phyloP scores from a whole-genome alignment of 768 basidiomycete genomes.

The Lyophyllum decastes region DNA sequence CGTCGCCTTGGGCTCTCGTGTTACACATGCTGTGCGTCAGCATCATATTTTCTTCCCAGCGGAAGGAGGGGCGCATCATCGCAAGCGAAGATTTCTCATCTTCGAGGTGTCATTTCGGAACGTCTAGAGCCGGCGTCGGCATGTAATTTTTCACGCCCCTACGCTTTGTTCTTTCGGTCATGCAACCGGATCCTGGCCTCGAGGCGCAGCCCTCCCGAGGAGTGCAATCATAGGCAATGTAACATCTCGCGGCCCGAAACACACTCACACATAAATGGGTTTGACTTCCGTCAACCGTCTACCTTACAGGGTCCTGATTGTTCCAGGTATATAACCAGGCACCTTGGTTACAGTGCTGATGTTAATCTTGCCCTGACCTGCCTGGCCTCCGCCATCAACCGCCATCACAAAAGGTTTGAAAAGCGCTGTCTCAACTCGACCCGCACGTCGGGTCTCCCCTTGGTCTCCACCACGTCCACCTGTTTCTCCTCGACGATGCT shows the following conservation, averaged over 20 bases:
- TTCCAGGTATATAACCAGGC: constrained; percentile 10
- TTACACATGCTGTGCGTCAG: not conserved
- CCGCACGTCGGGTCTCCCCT: constrained; percentile 4
- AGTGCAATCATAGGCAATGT: not conserved
- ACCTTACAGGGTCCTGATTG: constrained; percentile 1
- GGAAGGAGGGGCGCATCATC: not conserved
- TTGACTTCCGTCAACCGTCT: not conserved
- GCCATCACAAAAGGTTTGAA: constrained; percentile 10
- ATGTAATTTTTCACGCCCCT: not conserved
- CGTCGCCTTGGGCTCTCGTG: not conserved
- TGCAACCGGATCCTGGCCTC: not conserved
- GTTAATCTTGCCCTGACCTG: constrained; percentile 1
- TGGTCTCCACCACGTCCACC: not conserved
- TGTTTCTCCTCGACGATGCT: constrained; percentile 4
- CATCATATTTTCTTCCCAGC: no score
- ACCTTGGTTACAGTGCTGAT: constrained; percentile 17
- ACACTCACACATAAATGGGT: not conserved
- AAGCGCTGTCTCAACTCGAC: not conserved
- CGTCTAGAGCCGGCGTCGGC: not conserved
- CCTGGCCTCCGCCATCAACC: not conserved
- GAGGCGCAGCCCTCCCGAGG: not conserved
- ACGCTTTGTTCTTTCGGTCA: no score
- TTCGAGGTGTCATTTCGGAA: not conserved
- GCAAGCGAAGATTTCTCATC: not conserved
- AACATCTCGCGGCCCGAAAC: constrained; percentile 5